Conservation (phyloP, 2,329 filamentous ascomycete genomes). For the Ophiocordyceps camponoti-leonardi region DNA sequence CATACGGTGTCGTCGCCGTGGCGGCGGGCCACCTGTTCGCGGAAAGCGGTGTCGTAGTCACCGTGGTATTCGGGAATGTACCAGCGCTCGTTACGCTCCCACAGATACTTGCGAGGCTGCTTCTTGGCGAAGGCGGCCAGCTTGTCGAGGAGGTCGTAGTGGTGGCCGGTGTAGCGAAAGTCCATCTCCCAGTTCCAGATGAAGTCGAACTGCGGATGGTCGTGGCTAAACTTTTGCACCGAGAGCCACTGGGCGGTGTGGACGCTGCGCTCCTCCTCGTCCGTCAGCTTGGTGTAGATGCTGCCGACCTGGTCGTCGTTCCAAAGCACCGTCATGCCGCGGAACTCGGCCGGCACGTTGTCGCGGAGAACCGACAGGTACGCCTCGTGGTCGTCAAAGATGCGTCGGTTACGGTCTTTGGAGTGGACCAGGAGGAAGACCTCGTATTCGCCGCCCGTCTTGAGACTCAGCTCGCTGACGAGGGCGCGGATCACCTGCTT, state of each 20-base stretch:
- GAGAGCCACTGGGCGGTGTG: conserved; percentile 52
- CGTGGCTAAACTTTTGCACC: conserved; percentile 58
- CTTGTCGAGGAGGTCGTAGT: conserved; percentile 62
- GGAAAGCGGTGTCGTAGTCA: conserved; percentile 49
- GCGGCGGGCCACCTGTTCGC: conserved; percentile 39
- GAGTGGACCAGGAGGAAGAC: conserved; percentile 68
- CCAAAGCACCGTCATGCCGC: conserved; percentile 56
- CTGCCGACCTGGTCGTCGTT: conserved; percentile 56
- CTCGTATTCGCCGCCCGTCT: conserved; percentile 65
- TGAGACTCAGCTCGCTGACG: conserved; percentile 58
- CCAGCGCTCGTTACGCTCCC: conserved; percentile 57
- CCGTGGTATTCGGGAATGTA: conserved; percentile 56
- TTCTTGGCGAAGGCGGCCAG: conserved; percentile 43
- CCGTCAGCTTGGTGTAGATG: conserved; percentile 60
- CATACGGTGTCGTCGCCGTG: conserved; percentile 42
- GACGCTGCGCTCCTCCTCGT: conserved; percentile 34
- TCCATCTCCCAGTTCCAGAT: conserved; percentile 86
- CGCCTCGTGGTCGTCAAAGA: conserved; percentile 39
- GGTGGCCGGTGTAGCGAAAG: conserved; percentile 60
- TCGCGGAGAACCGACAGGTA: conserved; percentile 44
- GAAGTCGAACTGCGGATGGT: conserved; percentile 64
- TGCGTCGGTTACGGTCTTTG: conserved; percentile 40
- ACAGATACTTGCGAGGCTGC: conserved; percentile 55
- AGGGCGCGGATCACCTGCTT: conserved; percentile 63
- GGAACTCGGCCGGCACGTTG: conserved; percentile 52